Evolutionary conservation across 177 flowering plant genomes (phyloP).

Genomic region (Vitis hybrid): DNA sequence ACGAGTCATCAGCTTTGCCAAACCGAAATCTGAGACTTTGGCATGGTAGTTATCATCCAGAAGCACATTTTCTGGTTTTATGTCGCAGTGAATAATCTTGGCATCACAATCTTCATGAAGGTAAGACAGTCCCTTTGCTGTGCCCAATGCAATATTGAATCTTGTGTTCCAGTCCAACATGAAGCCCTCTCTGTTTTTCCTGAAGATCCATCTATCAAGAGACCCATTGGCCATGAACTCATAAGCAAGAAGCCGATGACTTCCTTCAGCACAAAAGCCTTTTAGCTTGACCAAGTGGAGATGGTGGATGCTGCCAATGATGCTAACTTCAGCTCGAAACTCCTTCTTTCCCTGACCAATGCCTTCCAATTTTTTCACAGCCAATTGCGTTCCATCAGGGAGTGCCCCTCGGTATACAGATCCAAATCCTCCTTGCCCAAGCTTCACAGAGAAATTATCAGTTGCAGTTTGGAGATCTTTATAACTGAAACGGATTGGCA

Average conservation of each 20-base stretch:
- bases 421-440: slow-evolving; percentile 77
- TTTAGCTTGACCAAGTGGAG: slow-evolving; percentile 52
- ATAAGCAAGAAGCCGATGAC: slow-evolving; percentile 57
- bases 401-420: slow-evolving; percentile 58
- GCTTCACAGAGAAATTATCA: slow-evolving; percentile 47
- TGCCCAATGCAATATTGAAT: slow-evolving; percentile 58
- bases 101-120: slow-evolving; percentile 26
- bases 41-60: slow-evolving; percentile 52
- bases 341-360: slow-evolving; percentile 72
- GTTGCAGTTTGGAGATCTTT: slow-evolving; percentile 58
- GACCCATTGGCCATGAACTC: slow-evolving; percentile 69
- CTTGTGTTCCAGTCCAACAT: slow-evolving; percentile 59
- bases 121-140: slow-evolving; percentile 56
- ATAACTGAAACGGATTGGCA: slow-evolving; percentile 60
- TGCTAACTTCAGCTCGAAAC: slow-evolving; percentile 65
- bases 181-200: slow-evolving; percentile 25
- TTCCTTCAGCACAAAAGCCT: slow-evolving; percentile 65
- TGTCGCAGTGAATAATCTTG: slow-evolving; percentile 67
- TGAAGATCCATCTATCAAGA: slow-evolving; percentile 62
- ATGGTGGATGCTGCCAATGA: slow-evolving; percentile 71
- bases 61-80: slow-evolving; percentile 72
- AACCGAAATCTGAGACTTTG: slow-evolving; percentile 68
- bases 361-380: slow-evolving; percentile 68
- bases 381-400: slow-evolving; percentile 49
- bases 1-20: slow-evolving; percentile 67